These are phyloP conservation scores for Yarrowia porcina DNA, from an alignment of 805 yeast genomes.

Conservation along the genomic window DNA sequence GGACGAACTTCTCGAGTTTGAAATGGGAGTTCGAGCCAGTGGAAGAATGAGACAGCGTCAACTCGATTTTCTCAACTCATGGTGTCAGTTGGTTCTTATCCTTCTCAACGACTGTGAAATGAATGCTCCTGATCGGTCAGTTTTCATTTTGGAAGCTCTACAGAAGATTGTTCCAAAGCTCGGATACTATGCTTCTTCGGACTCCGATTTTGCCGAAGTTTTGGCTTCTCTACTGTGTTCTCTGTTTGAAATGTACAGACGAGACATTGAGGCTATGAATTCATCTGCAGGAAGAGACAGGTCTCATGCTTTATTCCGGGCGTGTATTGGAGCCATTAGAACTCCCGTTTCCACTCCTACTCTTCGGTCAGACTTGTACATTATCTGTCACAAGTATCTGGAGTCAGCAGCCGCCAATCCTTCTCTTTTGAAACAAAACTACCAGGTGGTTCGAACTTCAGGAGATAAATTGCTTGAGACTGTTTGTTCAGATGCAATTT, in stretches of 20 bases:
- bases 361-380: constrained; percentile 76
- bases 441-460: constrained; percentile 52
- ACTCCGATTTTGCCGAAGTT: constrained; percentile 67
- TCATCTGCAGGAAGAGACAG: constrained; percentile 45
- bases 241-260: constrained; percentile 60
- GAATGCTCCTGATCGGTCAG: constrained; percentile 46
- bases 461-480: constrained; percentile 62
- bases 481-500: constrained; percentile 72
- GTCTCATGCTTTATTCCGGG: constrained; percentile 64
- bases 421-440: constrained; percentile 44
- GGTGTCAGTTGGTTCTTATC: constrained; percentile 79
- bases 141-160: constrained; percentile 71
- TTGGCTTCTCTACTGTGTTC: constrained; percentile 72
- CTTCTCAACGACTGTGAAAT: constrained; percentile 62
- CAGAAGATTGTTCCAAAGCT: constrained; percentile 74
- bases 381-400: constrained; percentile 64
- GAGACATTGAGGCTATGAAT: constrained; percentile 35
- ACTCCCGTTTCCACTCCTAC: constrained; percentile 64
- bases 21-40: constrained; percentile 41
- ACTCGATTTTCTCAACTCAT: constrained; percentile 64
- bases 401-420: constrained; percentile 19
- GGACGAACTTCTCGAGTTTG: constrained; percentile 44
- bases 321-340: constrained; percentile 69
- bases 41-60: constrained; percentile 44
- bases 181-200: constrained; percentile 66